Conservation (phyloP, 1,284 basidiomycete genomes). For the Inonotus obliquus region DNA sequence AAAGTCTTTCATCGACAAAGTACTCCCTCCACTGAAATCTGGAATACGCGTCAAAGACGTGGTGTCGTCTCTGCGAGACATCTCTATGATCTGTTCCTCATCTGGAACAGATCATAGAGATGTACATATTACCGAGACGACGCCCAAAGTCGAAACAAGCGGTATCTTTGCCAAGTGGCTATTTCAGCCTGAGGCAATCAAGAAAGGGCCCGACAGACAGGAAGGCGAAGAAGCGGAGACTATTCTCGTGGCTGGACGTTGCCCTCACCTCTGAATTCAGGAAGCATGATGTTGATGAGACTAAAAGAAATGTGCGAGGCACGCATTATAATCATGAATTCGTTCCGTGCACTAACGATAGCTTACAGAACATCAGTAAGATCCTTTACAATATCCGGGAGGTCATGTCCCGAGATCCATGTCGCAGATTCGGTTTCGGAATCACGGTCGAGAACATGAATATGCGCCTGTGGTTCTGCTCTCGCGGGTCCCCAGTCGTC, state of each 20-base stretch:
- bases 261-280: background rate
- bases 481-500: background rate
- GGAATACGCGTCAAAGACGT: background rate
- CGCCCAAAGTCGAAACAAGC: background rate
- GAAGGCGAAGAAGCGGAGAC: background rate
- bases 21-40: background rate
- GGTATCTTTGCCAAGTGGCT: background rate
- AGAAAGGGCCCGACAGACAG: background rate
- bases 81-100: background rate
- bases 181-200: background rate
- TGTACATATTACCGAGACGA: background rate
- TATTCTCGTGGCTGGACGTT: background rate
- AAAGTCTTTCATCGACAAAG: background rate
- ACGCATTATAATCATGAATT: background rate
- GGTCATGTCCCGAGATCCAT: constrained; percentile 17
- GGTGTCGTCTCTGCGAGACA: background rate
- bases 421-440: constrained; percentile 16
- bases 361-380: background rate
- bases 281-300: background rate
- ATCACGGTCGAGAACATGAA: constrained; percentile 16
- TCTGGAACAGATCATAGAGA: background rate
- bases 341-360: constrained; percentile 5
- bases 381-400: constrained; percentile 6
- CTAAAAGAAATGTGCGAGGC: background rate
- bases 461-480: background rate